Base-by-base conservation (phyloP, 306 rosid species). In the Glycine tomentella region DNA sequence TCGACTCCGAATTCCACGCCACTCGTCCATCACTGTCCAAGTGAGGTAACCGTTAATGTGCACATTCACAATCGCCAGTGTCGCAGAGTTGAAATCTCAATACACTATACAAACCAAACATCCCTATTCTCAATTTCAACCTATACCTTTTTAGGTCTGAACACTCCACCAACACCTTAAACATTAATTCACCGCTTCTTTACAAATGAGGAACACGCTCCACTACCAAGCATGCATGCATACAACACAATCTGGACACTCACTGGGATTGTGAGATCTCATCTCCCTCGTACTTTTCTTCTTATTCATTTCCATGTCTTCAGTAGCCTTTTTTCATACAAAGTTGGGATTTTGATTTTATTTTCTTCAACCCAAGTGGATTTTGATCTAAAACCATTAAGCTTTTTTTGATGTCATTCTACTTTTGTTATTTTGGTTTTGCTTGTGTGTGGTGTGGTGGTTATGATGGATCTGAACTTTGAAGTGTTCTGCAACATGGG, bases 301-400 rank as follows among this genome's bases (percentile, higher is more conserved):
- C 25, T 72, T 72, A 74, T 77, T 69, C 64, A 10, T 42, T 75
- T n/a, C 8, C n/a, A 2, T 20, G 0, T 77, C 34, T 13, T 9
- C 74, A 3, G 17, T 3, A 1, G 25, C 9, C 17, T 9, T 14
- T 8, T 15, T 25, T 6, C 25, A 17, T 34, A 3, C 51, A 46
- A 83, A 72, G 82, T 52, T 71, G 49, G 69, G 66, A 38, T 72
- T 61, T 72, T 74, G 8, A 61, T 75, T 69, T 52, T 44, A 33
- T 62, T 65, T 73, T 51, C 80, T 72, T 40, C 0, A 1, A 81
- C 82, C 79, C 81, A 68, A 85, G 77, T 87, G 77, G 84, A 80
- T 84, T 83, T 79, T 76, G 73, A 72, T 84, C 85, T 62, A 5
- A 73, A 73, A 83, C 81, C 87, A 73, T 86, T 84, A 87, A 83